Conservation (phyloP, 768 basidiomycete genomes). For the Xanthoconium stramineum region DNA sequence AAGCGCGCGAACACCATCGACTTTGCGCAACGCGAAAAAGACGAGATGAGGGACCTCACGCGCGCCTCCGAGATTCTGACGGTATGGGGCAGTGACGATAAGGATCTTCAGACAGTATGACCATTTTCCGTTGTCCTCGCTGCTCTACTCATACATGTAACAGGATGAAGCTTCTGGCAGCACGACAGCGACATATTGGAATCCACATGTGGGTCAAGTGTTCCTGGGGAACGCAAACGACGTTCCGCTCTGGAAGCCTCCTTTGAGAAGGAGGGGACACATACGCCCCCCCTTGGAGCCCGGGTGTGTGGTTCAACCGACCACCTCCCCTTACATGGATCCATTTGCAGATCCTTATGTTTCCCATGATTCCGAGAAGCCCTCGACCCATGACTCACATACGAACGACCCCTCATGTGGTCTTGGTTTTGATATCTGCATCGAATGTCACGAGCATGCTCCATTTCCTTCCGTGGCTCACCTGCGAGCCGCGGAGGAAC, state of each 20-base stretch:
- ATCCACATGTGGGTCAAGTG: conserved; percentile 61
- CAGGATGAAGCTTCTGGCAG: conserved; percentile 28
- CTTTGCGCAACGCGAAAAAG: conserved; percentile 79
- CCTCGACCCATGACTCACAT: conserved; percentile 34
- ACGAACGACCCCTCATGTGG: conserved; percentile 48
- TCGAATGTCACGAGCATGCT: conserved; percentile 83
- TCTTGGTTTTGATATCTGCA: conserved; percentile 77
- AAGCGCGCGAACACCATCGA: conserved; percentile 61
- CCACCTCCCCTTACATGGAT: conserved; percentile 11
- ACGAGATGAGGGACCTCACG: conserved; percentile 88
- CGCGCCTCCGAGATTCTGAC: conserved; percentile 75
- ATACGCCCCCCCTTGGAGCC: background rate
- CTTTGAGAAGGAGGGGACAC: conserved; percentile 14
- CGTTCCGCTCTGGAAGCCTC: conserved; percentile 51
- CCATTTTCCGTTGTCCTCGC: background rate
- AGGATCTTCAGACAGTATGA: conserved; percentile 11
- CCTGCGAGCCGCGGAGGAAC: conserved; percentile 73
- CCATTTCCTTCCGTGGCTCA: conserved; percentile 68
- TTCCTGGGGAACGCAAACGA: conserved; percentile 84
- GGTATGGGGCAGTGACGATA: conserved; percentile 28
- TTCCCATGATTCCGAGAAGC: conserved; percentile 15
- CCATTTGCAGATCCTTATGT: conserved; percentile 16
- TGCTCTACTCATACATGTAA: background rate
- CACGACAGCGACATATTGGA: conserved; percentile 45
- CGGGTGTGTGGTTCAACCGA: background rate